A percentile compares a stretch with the other conserved stretches of the same genome.
phyloP scores from a whole-genome alignment of 2,329 filamentous ascomycete species.

The Metarhizium sp. region DNA sequence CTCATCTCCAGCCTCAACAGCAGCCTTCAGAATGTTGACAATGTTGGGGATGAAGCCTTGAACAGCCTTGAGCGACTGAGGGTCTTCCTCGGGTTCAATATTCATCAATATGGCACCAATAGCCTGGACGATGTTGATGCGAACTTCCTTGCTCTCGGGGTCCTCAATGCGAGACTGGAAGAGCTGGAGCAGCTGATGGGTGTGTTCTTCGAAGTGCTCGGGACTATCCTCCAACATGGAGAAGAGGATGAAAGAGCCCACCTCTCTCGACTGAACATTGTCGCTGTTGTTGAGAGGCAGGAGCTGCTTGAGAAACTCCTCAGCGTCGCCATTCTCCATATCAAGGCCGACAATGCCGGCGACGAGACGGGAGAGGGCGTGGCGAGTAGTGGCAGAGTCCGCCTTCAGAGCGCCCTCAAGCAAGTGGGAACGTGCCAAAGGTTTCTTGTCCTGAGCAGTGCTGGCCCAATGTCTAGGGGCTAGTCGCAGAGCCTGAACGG shows the following conservation, averaged over 20 bases:
- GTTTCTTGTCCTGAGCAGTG: conserved; percentile 66
- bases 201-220: conserved; percentile 73
- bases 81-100: conserved; percentile 79
- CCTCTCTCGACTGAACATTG: conserved; percentile 72
- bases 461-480: conserved; percentile 79
- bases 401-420: conserved; percentile 79
- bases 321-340: conserved; percentile 61
- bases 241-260: conserved; percentile 87
- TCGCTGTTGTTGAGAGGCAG: conserved; percentile 69
- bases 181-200: conserved; percentile 68
- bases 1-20: conserved; percentile 72
- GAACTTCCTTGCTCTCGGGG: conserved; percentile 81
- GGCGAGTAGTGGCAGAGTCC: conserved; percentile 64
- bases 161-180: conserved; percentile 86
- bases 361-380: conserved; percentile 81
- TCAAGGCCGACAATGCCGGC: conserved; percentile 80
- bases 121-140: conserved; percentile 88
- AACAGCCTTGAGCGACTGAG: conserved; percentile 61
- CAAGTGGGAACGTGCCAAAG: conserved; percentile 69
- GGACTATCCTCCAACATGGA: conserved; percentile 84
- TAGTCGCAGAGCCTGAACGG: conserved; percentile 78
- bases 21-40: conserved; percentile 80
- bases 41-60: conserved; percentile 76
- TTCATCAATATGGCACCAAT: conserved; percentile 82
- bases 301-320: conserved; percentile 73